Base-by-base conservation (phyloP, 192 early-diverging fungal genomes). In the Lobosporangium transversale region DNA sequence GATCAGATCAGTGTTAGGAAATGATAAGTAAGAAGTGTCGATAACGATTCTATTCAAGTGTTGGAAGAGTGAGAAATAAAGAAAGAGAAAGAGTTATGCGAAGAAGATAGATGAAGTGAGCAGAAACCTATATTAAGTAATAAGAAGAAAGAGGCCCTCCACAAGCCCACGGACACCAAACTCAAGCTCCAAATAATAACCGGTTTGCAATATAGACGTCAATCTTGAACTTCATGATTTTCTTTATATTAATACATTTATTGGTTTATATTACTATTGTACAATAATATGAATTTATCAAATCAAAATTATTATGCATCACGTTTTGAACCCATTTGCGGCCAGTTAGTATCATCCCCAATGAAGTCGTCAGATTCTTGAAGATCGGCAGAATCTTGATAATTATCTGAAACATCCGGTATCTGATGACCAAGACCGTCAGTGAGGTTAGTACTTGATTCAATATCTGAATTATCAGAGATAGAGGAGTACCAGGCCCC, bases 321-420 rank as follows among this genome's bases (percentile, higher is more conserved):
- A n/a, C n/a, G n/a, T n/a, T n/a, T n/a, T n/a, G n/a, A n/a, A n/a
- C n/a, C n/a, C n/a, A n/a, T n/a, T n/a, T n/a, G n/a, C n/a, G n/a
- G n/a, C n/a, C n/a, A n/a, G n/a, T n/a, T n/a, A n/a, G n/a, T n/a
- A n/a, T n/a, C n/a, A n/a, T n/a, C n/a, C n/a, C n/a, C n/a, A n/a
- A n/a, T n/a, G n/a, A n/a, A n/a, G n/a, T n/a, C n/a, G n/a, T 60
- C 53, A 7, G 20, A 12, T 18, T 23, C 31, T 24, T 66, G 42
- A 35, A 30, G 40, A 3, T 32, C 42, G 27, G 43, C 40, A 27
- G 42, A 55, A 5, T 11, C 21, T 17, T 48, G 31, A 14, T 43
- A 36, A 36, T 23, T 49, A 7, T 66, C 63, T 3, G 54, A 49
- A 12, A 56, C 21, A 10, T 66, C 63, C 21, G 56, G 23, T 30